phyloP scores from a whole-genome alignment of 495 filamentous ascomycete genomes.

The Podospora appendiculata region DNA sequence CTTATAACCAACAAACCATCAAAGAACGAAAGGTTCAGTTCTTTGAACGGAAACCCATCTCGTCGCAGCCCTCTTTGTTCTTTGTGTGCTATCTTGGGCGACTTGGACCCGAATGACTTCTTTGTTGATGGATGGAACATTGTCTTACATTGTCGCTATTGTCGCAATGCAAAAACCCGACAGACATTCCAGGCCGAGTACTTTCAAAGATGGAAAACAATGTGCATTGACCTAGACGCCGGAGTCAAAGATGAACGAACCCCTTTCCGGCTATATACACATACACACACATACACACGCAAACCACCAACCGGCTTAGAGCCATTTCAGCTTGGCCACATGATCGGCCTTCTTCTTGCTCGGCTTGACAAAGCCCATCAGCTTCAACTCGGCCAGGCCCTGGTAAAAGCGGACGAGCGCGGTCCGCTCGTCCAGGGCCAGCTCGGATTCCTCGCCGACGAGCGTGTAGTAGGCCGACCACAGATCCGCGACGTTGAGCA shows the following conservation, averaged over 20 bases:
- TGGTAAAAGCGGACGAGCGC: constrained; percentile 72
- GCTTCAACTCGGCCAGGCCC: constrained; percentile 73
- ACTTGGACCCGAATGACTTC: neutral
- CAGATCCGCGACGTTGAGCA: constrained; percentile 84
- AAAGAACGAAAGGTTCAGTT: neutral
- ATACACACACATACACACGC: no score
- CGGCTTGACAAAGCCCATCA: constrained; percentile 78
- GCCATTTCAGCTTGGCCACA: constrained; percentile 64
- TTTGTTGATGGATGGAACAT: neutral
- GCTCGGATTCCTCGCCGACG: constrained; percentile 51
- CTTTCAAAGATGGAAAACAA: neutral
- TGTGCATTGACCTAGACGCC: neutral
- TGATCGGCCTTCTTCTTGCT: constrained; percentile 91
- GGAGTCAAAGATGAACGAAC: constrained; percentile 4
- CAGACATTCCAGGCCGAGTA: no score
- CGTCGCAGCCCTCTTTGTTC: neutral
- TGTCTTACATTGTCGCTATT: constrained; percentile 3
- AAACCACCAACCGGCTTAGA: constrained; percentile 10
- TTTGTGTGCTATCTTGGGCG: neutral
- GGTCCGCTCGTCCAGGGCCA: constrained; percentile 38
- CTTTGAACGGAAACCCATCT: neutral
- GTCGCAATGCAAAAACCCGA: no score
- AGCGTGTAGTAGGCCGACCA: constrained; percentile 82
- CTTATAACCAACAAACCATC: neutral
- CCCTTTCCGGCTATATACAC: neutral